Evolutionary conservation across 1,284 basidiomycete genomes (phyloP).

Genomic region (Pterulicium gracile): DNA sequence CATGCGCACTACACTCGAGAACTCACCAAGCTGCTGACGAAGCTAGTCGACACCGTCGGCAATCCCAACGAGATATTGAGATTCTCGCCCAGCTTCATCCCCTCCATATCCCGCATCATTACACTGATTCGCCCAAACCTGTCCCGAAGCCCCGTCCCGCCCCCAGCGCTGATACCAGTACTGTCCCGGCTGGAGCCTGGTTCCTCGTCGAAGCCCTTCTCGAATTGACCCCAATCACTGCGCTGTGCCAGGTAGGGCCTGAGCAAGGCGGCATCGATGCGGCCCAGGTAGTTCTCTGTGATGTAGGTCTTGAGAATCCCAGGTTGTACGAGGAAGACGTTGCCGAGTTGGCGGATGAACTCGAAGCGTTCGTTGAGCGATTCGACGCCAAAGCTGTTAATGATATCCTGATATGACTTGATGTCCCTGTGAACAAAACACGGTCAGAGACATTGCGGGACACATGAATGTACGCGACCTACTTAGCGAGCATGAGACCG

Average conservation of each 20-base stretch:
- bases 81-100: conserved; percentile 39
- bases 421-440: conserved; percentile 58
- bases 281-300: conserved; percentile 82
- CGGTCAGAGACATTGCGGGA: conserved; percentile 1
- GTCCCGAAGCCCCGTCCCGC: conserved; percentile 48
- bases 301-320: conserved; percentile 91
- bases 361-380: conserved; percentile 93
- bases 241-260: conserved; percentile 88
- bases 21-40: conserved; percentile 41
- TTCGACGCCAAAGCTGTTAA: conserved; percentile 72
- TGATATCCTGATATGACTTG: conserved; percentile 91
- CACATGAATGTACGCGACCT: conserved; percentile 18
- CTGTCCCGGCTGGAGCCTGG: conserved; percentile 24
- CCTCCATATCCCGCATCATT: conserved; percentile 79
- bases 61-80: conserved; percentile 35
- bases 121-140: conserved; percentile 63
- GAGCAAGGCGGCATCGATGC: conserved; percentile 81
- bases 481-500: conserved; percentile 97
- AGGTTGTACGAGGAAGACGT: conserved; percentile 91
- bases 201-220: conserved; percentile 62
- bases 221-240: conserved; percentile 79
- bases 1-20: too few species aligned
- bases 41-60: conserved; percentile 34
- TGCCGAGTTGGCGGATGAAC: conserved; percentile 95
- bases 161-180: conserved; percentile 29